Evolutionary conservation across 1,284 basidiomycete genomes (phyloP).

Genomic region (Ustilago esculenta): DNA sequence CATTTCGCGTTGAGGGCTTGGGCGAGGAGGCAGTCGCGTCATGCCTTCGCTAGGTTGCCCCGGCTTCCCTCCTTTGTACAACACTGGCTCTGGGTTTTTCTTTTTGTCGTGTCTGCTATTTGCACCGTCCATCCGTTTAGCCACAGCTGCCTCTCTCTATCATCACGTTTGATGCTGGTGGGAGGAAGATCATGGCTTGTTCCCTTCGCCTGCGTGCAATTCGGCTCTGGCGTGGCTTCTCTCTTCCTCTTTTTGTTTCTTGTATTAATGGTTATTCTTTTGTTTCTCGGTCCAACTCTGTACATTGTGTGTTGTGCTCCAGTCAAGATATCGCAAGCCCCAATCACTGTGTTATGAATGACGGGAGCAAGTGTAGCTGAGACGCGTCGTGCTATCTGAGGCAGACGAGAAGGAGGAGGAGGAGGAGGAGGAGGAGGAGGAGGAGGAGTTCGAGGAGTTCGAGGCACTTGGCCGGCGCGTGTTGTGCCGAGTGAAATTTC

Average conservation of each 20-base stretch:
- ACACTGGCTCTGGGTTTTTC: constrained; percentile 39
- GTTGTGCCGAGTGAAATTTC: constrained; percentile 23
- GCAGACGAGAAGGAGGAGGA: background rate
- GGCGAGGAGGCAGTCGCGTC: constrained; percentile 1
- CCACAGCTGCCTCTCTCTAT: background rate
- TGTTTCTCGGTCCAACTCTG: constrained; percentile 20
- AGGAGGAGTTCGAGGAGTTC: too few species aligned
- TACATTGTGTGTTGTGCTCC: background rate
- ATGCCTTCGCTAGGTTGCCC: constrained; percentile 23
- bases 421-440: background rate
- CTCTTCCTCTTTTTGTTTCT: constrained; percentile 37
- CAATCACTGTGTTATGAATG: too few species aligned
- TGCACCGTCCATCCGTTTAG: constrained; percentile 9
- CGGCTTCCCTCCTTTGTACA: constrained; percentile 33
- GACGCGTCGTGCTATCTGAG: background rate
- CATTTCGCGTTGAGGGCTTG: background rate
- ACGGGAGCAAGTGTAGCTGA: too few species aligned
- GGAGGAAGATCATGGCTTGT: background rate
- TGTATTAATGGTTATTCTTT: constrained; percentile 51
- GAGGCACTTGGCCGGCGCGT: background rate
- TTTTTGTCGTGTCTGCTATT: constrained; percentile 34
- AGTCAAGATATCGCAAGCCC: too few species aligned
- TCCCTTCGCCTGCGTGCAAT: constrained; percentile 7
- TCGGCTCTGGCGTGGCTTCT: constrained; percentile 17
- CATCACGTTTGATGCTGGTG: background rate